Conservation (phyloP, 129 eudicot genomes). For the Pseudognaphalium luteoalbum region DNA sequence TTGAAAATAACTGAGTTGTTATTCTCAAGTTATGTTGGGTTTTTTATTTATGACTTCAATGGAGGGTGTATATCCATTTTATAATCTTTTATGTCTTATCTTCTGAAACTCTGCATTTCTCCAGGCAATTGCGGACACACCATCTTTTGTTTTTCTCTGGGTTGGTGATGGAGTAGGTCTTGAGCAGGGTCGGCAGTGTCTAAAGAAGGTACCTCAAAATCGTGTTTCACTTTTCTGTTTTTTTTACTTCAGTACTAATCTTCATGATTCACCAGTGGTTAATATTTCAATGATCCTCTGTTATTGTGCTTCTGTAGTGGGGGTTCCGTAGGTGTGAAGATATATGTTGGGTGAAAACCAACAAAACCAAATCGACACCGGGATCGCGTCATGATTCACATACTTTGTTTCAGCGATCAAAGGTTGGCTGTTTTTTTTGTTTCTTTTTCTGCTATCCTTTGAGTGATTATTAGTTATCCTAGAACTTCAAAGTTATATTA, state of each 20-base stretch:
- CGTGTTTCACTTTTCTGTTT: background rate
- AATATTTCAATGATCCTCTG: background rate
- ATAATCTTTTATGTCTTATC: background rate
- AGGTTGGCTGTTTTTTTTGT: constrained; percentile 45
- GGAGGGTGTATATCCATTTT: background rate
- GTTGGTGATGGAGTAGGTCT: constrained; percentile 99
- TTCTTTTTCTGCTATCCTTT: background rate
- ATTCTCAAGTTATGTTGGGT: background rate
- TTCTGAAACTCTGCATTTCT: constrained; percentile 21
- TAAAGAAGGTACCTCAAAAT: constrained; percentile 69
- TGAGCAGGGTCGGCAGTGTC: constrained; percentile 96
- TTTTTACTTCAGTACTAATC: background rate
- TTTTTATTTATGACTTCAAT: background rate
- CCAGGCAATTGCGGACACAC: constrained; percentile 97
- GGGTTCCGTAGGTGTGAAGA: constrained; percentile 99
- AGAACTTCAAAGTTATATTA: background rate
- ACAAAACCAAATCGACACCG: constrained; percentile 89
- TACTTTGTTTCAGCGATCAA: constrained; percentile 92
- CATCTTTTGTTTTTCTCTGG: constrained; percentile 94
- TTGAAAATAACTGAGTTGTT: constrained; percentile 1
- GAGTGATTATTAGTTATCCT: background rate
- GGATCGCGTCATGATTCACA: constrained; percentile 96
- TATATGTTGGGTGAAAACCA: constrained; percentile 99
- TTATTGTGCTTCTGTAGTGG: constrained; percentile 61
- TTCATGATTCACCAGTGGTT: background rate